phyloP scores from a whole-genome alignment of 2,329 filamentous ascomycete genomes.

The Diaporthe sp. region DNA sequence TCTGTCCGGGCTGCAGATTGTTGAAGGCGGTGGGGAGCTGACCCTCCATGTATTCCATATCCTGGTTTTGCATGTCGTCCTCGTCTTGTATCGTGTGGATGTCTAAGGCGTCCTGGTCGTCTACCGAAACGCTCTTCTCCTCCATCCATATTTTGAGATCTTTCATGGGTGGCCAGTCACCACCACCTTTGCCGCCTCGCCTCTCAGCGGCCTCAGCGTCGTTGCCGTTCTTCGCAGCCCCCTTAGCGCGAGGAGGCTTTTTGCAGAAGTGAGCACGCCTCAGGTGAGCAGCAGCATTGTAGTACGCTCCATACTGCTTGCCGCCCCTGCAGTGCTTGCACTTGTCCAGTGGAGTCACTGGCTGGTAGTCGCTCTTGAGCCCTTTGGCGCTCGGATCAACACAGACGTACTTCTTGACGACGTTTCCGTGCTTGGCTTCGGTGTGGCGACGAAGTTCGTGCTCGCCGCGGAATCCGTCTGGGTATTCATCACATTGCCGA shows the following conservation, averaged over 20 bases:
- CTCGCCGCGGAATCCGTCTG: constrained; percentile 85
- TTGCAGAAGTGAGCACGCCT: constrained; percentile 89
- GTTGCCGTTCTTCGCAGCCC: constrained; percentile 45
- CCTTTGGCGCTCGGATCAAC: constrained; percentile 62
- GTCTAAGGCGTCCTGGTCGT: constrained; percentile 52
- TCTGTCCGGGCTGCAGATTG: constrained; percentile 40
- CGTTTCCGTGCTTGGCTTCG: constrained; percentile 71
- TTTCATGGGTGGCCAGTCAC: constrained; percentile 67
- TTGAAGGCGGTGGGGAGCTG: not conserved
- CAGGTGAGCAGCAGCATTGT: constrained; percentile 93
- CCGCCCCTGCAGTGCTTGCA: constrained; percentile 85
- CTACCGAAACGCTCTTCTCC: constrained; percentile 60
- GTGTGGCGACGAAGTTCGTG: constrained; percentile 82
- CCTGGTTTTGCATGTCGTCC: constrained; percentile 43
- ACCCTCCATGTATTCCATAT: constrained; percentile 41
- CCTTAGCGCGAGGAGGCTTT: constrained; percentile 58
- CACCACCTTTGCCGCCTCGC: constrained; percentile 66
- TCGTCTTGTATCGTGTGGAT: constrained; percentile 51
- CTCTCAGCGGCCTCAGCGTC: constrained; percentile 52
- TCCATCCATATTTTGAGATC: constrained; percentile 72
- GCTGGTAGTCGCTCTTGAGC: constrained; percentile 58
- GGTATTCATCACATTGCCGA: constrained; percentile 76
- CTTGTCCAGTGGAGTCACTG: constrained; percentile 75
- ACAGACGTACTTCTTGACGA: constrained; percentile 70
- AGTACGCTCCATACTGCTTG: constrained; percentile 91